Conservation (phyloP, 2,329 filamentous ascomycete species). For the Ascosphaera apis region DNA sequence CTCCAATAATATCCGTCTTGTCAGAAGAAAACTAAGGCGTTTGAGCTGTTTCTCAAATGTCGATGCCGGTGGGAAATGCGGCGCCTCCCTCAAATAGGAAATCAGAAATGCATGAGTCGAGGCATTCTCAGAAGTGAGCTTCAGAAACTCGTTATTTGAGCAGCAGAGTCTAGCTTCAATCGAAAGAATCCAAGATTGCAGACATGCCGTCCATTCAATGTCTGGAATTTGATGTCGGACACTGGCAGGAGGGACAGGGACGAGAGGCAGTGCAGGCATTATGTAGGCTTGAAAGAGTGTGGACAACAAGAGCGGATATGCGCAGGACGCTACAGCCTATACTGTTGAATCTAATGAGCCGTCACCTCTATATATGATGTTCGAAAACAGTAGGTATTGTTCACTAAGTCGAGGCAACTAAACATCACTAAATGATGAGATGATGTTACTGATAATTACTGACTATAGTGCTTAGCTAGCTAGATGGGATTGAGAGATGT, state of each 20-base stretch:
- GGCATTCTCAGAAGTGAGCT: constrained; percentile 29
- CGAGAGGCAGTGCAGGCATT: constrained; percentile 55
- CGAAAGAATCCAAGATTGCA: constrained; percentile 54
- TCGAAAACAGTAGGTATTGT: too few relatives aligned
- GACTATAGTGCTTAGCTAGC: too few relatives aligned
- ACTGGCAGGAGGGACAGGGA: constrained; percentile 47
- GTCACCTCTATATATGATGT: too few relatives aligned
- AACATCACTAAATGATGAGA: too few relatives aligned
- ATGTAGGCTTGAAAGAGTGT: too few relatives aligned
- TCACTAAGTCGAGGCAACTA: too few relatives aligned
- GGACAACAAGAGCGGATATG: too few relatives aligned
- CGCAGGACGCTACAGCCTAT: too few relatives aligned
- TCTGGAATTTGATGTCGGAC: constrained; percentile 43
- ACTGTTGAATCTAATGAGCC: too few relatives aligned
- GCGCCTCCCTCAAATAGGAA: constrained; percentile 38
- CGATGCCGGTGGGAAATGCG: constrained; percentile 9
- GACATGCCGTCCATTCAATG: constrained; percentile 53
- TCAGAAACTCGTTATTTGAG: constrained; percentile 30
- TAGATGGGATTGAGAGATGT: too few relatives aligned
- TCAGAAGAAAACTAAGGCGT: constrained; percentile 41
- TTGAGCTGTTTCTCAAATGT: constrained; percentile 21
- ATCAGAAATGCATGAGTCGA: constrained; percentile 40
- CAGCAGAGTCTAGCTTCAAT: constrained; percentile 40
- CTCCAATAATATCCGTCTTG: constrained; percentile 31
- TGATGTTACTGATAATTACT: too few relatives aligned